phyloP scores from a whole-genome alignment of 495 filamentous ascomycete genomes.

The Talaromyces ruber region DNA sequence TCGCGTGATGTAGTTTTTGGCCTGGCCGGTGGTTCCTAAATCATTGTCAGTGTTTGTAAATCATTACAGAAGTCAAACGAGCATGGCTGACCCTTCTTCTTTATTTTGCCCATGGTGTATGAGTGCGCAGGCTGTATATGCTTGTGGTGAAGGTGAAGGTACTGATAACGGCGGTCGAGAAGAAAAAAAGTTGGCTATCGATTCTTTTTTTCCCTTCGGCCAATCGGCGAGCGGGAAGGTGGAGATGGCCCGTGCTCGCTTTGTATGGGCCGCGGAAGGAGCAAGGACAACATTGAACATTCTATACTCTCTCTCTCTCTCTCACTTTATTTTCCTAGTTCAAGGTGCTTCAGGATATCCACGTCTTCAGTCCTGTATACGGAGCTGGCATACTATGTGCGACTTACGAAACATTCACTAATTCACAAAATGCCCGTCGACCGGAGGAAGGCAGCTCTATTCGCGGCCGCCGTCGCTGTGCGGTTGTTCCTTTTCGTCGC shows the following conservation, averaged over 20 bases:
- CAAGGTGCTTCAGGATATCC: neutral
- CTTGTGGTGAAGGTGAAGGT: conserved; percentile 11
- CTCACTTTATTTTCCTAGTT: neutral
- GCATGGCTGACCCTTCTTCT: conserved; percentile 70
- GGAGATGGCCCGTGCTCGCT: conserved; percentile 28
- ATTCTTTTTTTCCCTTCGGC: conserved; percentile 11
- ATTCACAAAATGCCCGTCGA: conserved; percentile 50
- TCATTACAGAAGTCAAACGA: conserved; percentile 4
- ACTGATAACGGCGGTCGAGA: conserved; percentile 11
- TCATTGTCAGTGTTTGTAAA: conserved; percentile 11
- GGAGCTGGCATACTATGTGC: neutral
- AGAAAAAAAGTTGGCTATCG: conserved; percentile 26
- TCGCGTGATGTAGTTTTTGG: conserved; percentile 97
- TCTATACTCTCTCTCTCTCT: neutral
- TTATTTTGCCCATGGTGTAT: conserved; percentile 65
- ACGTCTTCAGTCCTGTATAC: neutral
- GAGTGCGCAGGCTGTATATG: conserved; percentile 6
- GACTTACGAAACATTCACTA: neutral
- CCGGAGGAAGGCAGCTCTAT: conserved; percentile 67
- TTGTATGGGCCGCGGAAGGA: conserved; percentile 15
- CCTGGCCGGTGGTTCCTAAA: conserved; percentile 74
- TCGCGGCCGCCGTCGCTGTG: conserved; percentile 65
- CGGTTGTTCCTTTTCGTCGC: conserved; percentile 71
- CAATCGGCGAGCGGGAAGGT: conserved; percentile 13
- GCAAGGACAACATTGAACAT: conserved; percentile 16